Conservation (phyloP, 441 rosid genomes). For the Dalechampia spathulata region DNA sequence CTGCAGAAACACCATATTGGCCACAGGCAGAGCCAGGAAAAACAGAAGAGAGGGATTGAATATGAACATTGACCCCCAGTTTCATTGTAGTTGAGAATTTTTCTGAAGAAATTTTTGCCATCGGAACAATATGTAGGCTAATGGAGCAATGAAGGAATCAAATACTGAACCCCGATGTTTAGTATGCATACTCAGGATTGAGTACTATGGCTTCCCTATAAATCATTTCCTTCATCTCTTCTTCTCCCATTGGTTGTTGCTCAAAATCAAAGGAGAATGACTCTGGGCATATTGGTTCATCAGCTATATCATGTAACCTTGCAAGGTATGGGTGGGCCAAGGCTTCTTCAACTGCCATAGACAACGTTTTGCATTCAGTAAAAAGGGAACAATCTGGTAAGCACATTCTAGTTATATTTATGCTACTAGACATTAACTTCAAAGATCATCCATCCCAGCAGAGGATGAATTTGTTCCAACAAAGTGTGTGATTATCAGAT, state of each 20-base stretch:
- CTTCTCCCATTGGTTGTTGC: slow-evolving; percentile 68
- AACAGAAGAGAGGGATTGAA: no score
- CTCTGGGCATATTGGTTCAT: slow-evolving; percentile 72
- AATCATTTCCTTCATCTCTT: slow-evolving; percentile 87
- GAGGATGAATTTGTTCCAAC: not conserved
- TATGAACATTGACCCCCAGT: no score
- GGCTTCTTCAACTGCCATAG: slow-evolving; percentile 80
- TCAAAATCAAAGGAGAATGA: slow-evolving; percentile 88
- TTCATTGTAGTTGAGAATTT: no score
- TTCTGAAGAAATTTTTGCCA: not conserved
- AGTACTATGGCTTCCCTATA: slow-evolving; percentile 64
- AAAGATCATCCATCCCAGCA: no score
- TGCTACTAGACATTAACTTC: no score
- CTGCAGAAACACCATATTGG: not conserved
- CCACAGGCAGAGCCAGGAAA: not conserved
- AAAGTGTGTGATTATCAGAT: not conserved
- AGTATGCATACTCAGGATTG: slow-evolving; percentile 59
- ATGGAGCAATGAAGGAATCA: slow-evolving; percentile 4
- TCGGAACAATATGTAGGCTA: not conserved
- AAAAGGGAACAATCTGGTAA: not conserved
- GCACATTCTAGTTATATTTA: not conserved
- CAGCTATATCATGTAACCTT: slow-evolving; percentile 70
- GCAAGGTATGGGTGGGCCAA: slow-evolving; percentile 78
- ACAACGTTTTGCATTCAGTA: slow-evolving; percentile 17
- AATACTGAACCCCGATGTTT: not conserved